Evolutionary conservation across 2,329 filamentous ascomycete species (phyloP).

Genomic region (Neocucurbitaria cava): DNA sequence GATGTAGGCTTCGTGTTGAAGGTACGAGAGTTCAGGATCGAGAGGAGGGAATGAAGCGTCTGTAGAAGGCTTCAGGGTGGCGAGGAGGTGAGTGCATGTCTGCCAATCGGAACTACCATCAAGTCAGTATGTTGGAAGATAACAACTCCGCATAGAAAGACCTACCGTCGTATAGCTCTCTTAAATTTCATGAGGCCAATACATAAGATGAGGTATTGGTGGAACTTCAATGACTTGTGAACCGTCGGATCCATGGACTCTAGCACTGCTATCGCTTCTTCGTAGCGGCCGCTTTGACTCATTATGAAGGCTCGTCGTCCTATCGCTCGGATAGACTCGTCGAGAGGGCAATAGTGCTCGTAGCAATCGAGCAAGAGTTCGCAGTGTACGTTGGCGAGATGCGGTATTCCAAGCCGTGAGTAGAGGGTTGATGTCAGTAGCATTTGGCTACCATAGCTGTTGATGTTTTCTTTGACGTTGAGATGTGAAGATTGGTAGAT

Average conservation of each 20-base stretch:
- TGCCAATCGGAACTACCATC: constrained; percentile 58
- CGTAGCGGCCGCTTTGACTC: constrained; percentile 72
- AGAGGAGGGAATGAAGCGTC: constrained; percentile 48
- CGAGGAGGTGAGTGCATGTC: constrained; percentile 64
- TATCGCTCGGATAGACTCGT: constrained; percentile 78
- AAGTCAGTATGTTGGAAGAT: constrained; percentile 16
- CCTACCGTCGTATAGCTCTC: constrained; percentile 63
- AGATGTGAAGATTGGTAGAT: constrained; percentile 84
- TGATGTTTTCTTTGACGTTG: constrained; percentile 77
- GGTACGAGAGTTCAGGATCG: constrained; percentile 66
- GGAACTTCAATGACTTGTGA: constrained; percentile 76
- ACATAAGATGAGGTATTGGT: constrained; percentile 75
- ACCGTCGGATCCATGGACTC: constrained; percentile 66
- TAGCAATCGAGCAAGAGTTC: constrained; percentile 81
- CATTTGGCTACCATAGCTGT: constrained; percentile 76
- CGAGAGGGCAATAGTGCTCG: constrained; percentile 67
- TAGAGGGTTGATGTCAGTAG: constrained; percentile 76
- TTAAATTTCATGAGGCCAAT: constrained; percentile 71
- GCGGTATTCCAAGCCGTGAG: constrained; percentile 71
- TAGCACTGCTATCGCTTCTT: constrained; percentile 68
- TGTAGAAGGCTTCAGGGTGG: constrained; percentile 60
- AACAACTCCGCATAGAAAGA: not conserved
- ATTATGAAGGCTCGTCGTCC: constrained; percentile 74
- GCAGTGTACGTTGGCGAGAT: constrained; percentile 67
- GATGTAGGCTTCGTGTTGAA: constrained; percentile 66